Conservation (phyloP, 345 rosid genomes). For the Nephelium lappaceum region DNA sequence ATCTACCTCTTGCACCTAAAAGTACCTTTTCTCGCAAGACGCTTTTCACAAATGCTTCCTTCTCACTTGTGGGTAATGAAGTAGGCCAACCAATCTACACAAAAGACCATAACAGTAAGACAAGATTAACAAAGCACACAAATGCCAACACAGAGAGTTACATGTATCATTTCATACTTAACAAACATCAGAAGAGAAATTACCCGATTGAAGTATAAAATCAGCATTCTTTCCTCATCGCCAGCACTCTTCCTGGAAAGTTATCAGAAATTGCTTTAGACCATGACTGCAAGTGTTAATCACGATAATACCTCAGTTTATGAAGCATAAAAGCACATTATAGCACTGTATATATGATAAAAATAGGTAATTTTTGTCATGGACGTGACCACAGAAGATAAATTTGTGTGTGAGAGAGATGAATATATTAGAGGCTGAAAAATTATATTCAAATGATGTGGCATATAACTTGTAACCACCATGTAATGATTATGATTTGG, state of each 20-base stretch:
- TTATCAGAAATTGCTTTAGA: slow-evolving; percentile 17
- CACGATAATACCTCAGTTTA: neutral
- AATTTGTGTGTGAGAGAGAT: neutral
- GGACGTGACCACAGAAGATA: slow-evolving; percentile 6
- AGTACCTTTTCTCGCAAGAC: slow-evolving; percentile 77
- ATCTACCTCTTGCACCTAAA: slow-evolving; percentile 6
- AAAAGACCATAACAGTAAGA: slow-evolving; percentile 6
- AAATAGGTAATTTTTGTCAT: neutral
- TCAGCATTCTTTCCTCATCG: slow-evolving; percentile 90
- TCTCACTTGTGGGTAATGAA: slow-evolving; percentile 88
- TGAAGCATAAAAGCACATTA: neutral
- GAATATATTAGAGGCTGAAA: neutral
- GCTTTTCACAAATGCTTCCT: slow-evolving; percentile 62
- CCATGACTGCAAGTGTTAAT: neutral
- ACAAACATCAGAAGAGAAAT: slow-evolving; percentile 14
- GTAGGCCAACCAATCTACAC: slow-evolving; percentile 97
- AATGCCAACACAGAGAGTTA: neutral
- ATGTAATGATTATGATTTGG: too few species aligned
- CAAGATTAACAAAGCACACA: slow-evolving; percentile 15
- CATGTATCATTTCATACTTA: slow-evolving; percentile 7
- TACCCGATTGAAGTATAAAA: slow-evolving; percentile 78
- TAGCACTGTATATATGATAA: neutral
- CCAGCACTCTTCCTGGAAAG: slow-evolving; percentile 71
- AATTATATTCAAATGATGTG: too few species aligned
- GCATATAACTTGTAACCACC: too few species aligned